These are phyloP conservation scores for Aspergillus fijiensis DNA, from an alignment of 2,329 filamentous ascomycete genomes.

Conservation along the genomic window DNA sequence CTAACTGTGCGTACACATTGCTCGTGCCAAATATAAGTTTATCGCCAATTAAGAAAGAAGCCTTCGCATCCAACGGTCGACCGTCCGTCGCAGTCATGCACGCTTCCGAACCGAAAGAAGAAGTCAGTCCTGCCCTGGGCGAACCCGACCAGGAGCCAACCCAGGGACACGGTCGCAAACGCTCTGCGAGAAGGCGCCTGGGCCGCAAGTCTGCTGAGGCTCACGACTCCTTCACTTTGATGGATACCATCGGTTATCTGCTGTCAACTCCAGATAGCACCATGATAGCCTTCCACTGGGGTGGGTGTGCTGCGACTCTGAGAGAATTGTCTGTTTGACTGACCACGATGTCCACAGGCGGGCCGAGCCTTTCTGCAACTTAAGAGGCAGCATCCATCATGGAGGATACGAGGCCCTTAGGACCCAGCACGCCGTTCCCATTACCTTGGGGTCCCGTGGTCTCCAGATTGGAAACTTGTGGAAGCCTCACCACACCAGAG, in stretches of 20 bases:
- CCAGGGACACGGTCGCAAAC: background rate
- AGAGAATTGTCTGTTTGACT: background rate
- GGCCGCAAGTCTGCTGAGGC: background rate
- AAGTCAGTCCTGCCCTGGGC: background rate
- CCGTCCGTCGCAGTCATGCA: background rate
- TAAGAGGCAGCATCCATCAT: background rate
- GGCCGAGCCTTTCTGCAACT: background rate
- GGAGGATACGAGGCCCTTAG: background rate
- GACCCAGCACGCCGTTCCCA: background rate
- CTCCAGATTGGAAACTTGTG: background rate
- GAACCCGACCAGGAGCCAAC: background rate
- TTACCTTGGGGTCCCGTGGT: background rate
- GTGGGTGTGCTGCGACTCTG: background rate
- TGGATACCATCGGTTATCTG: background rate
- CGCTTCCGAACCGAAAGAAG: background rate
- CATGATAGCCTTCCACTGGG: background rate
- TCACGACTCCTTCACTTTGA: background rate
- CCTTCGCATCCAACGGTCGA: too few relatives aligned
- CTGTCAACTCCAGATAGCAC: background rate
- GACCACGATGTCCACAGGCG: background rate
- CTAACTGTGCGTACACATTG: background rate
- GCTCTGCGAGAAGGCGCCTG: background rate
- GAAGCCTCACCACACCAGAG: background rate
- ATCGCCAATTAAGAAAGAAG: too few relatives aligned
- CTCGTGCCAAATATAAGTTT: too few relatives aligned